phyloP scores from a whole-genome alignment of 2,329 filamentous ascomycete species.

The Simplicillium sp. region DNA sequence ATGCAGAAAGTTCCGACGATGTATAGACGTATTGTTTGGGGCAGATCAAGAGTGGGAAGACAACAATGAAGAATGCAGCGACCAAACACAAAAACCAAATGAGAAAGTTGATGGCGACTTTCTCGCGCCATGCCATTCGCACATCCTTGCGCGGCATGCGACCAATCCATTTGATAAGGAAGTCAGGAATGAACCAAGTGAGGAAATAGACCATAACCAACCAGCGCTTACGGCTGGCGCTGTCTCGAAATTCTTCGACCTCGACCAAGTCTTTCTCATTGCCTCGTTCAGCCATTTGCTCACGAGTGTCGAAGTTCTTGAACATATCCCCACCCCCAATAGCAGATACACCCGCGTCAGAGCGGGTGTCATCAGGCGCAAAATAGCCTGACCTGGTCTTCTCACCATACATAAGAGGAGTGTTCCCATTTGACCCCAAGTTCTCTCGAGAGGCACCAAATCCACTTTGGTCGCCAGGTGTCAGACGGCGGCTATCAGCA shows the following conservation, averaged over 20 bases:
- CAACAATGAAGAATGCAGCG: conserved; percentile 81
- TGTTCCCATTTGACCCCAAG: conserved; percentile 40
- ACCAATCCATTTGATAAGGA: conserved; percentile 65
- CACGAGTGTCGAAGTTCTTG: conserved; percentile 85
- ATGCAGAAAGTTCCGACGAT: conserved; percentile 60
- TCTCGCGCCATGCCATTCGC: conserved; percentile 89
- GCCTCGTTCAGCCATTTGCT: conserved; percentile 90
- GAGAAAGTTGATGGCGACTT: conserved; percentile 93
- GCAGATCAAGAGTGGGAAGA: conserved; percentile 81
- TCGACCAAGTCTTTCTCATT: conserved; percentile 86
- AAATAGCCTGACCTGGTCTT: conserved; percentile 75
- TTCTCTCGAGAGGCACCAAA: conserved; percentile 57
- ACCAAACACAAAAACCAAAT: conserved; percentile 82
- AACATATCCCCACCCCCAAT: conserved; percentile 96
- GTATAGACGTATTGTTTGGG: conserved; percentile 86
- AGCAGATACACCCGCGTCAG: conserved; percentile 85
- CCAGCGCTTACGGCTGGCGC: conserved; percentile 81
- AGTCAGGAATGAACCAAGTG: conserved; percentile 83
- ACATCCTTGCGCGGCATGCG: conserved; percentile 90
- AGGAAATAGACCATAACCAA: conserved; percentile 72
- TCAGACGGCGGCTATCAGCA: conserved; percentile 43
- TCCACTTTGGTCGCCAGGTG: conserved; percentile 42
- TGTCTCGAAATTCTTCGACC: conserved; percentile 75
- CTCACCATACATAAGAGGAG: conserved; percentile 60
- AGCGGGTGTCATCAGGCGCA: conserved; percentile 72